Conservation (phyloP, 2,329 filamentous ascomycete species). For the Lachnellula occidentalis region DNA sequence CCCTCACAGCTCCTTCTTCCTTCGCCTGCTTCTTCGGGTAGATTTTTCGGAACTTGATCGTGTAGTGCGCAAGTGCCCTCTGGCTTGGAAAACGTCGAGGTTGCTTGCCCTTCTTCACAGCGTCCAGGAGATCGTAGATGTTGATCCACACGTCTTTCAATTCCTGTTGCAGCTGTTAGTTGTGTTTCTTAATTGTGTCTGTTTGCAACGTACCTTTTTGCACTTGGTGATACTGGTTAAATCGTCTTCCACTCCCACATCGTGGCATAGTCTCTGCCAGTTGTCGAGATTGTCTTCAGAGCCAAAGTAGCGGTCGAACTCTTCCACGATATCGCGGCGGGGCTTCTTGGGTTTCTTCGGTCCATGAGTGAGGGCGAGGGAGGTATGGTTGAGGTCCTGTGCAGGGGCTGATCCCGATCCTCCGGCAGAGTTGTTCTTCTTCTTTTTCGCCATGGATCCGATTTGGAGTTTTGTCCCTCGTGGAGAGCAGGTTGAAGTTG, state of each 20-base stretch:
- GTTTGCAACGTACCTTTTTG: slow-evolving; percentile 34
- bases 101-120: slow-evolving; percentile 21
- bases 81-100: slow-evolving; percentile 33
- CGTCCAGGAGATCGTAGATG: slow-evolving; percentile 43
- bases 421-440: too few species aligned
- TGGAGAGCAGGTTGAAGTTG: too few species aligned
- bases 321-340: slow-evolving; percentile 7
- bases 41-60: slow-evolving; percentile 31
- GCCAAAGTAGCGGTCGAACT: slow-evolving; percentile 22
- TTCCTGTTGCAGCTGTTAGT: slow-evolving; percentile 30
- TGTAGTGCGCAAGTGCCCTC: slow-evolving; percentile 34
- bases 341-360: neutral
- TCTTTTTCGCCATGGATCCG: too few species aligned
- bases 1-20: slow-evolving; percentile 36
- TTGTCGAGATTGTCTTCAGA: slow-evolving; percentile 31
- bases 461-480: too few species aligned
- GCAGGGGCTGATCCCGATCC: too few species aligned
- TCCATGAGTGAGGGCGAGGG: too few species aligned
- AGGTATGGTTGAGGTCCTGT: too few species aligned
- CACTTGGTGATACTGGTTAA: slow-evolving; percentile 42
- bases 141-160: slow-evolving; percentile 42
- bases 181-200: neutral
- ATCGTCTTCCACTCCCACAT: slow-evolving; percentile 37
- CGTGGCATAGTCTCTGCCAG: slow-evolving; percentile 41
- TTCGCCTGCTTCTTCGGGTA: slow-evolving; percentile 43